These are phyloP conservation scores for Sporopachydermia cereana DNA, from an alignment of 1,139 yeast species.

Conservation along the genomic window DNA sequence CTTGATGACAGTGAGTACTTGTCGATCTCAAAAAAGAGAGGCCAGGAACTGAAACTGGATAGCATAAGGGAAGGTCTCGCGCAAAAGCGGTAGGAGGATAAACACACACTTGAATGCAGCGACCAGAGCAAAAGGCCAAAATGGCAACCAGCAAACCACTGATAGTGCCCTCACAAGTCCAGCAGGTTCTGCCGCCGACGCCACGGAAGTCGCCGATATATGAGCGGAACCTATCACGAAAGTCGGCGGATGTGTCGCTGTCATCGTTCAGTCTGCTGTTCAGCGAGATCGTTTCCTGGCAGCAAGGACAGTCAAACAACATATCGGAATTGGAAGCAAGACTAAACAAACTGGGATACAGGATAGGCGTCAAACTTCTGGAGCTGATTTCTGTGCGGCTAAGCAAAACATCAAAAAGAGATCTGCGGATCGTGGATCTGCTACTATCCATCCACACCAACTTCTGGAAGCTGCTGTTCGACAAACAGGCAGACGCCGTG, in stretches of 20 bases:
- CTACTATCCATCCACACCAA: slow-evolving; percentile 75
- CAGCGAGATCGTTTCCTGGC: slow-evolving; percentile 60
- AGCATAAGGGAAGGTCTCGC: not conserved
- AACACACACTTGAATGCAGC: not conserved
- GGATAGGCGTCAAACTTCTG: slow-evolving; percentile 47
- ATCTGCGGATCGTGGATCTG: slow-evolving; percentile 60
- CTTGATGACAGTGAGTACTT: no score
- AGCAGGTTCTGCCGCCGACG: slow-evolving; percentile 9
- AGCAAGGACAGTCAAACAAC: slow-evolving; percentile 53
- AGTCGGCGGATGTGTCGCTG: slow-evolving; percentile 53
- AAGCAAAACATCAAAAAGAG: slow-evolving; percentile 64
- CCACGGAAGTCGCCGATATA: slow-evolving; percentile 33
- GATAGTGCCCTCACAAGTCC: not conserved
- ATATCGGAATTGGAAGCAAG: slow-evolving; percentile 61
- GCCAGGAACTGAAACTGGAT: no score
- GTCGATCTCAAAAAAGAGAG: no score
- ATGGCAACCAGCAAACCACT: not conserved
- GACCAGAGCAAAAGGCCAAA: not conserved
- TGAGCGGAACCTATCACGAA: slow-evolving; percentile 55
- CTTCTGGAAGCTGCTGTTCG: slow-evolving; percentile 77
- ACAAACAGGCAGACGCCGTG: slow-evolving; percentile 72
- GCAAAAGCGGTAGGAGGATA: not conserved
- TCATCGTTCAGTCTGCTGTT: slow-evolving; percentile 61
- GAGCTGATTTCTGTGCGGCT: slow-evolving; percentile 49
- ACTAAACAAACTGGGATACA: slow-evolving; percentile 66